These are phyloP conservation scores for Ceratobasidium papillatum DNA, from an alignment of 1,284 basidiomycete genomes.

Conservation along the genomic window DNA sequence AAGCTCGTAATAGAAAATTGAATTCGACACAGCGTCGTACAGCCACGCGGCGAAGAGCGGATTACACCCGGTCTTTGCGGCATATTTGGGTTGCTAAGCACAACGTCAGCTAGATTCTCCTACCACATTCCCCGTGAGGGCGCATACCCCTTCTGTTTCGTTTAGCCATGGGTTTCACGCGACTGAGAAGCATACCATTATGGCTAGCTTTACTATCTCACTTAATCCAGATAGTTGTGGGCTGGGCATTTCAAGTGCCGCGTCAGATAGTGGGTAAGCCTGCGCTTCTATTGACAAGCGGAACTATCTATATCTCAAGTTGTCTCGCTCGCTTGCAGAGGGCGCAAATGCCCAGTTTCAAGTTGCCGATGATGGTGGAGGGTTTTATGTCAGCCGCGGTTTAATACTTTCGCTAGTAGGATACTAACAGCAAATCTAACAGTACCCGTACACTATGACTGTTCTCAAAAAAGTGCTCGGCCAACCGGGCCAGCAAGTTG, in stretches of 20 bases:
- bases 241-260: neutral
- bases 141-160: neutral
- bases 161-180: neutral
- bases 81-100: too few relatives aligned
- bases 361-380: conserved; percentile 13
- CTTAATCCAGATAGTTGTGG: neutral
- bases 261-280: neutral
- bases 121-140: neutral
- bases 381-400: conserved; percentile 4
- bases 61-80: too few relatives aligned
- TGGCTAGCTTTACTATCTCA: neutral
- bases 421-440: neutral
- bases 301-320: neutral
- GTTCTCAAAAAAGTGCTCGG: conserved; percentile 16
- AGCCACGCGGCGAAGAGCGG: too few relatives aligned
- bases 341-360: conserved; percentile 10
- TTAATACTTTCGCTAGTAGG: neutral
- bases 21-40: too few relatives aligned
- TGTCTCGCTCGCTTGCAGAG: neutral
- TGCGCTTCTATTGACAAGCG: neutral
- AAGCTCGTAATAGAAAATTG: too few relatives aligned
- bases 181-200: neutral
- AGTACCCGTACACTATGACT: conserved; percentile 33
- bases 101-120: too few relatives aligned
- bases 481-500: conserved; percentile 1